phyloP scores from a whole-genome alignment of 768 basidiomycete species.

The Tricholoma bakamatsutake region DNA sequence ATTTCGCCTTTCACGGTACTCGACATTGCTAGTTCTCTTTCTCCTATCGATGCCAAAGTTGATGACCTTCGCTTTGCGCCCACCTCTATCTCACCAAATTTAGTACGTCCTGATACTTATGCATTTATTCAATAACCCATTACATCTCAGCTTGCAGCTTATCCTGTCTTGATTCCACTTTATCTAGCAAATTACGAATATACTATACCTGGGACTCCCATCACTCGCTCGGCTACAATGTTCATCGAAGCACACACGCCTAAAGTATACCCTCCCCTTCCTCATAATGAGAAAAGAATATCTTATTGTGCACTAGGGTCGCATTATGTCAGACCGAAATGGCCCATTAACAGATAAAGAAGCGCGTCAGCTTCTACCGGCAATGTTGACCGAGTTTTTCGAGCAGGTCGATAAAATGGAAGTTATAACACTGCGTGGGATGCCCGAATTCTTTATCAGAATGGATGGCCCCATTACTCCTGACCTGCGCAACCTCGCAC shows the following conservation, averaged over 20 bases:
- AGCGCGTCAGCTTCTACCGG: constrained; percentile 5
- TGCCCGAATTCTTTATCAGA: background rate
- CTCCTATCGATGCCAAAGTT: constrained; percentile 29
- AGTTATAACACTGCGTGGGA: constrained; percentile 5
- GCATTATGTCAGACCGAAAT: constrained; percentile 14
- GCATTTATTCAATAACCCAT: background rate
- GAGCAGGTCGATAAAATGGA: constrained; percentile 3
- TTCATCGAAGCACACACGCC: constrained; percentile 29
- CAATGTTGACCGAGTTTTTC: constrained; percentile 1
- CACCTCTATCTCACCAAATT: constrained; percentile 33
- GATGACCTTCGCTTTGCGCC: constrained; percentile 37
- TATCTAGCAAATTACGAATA: constrained; percentile 51
- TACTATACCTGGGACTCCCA: constrained; percentile 5
- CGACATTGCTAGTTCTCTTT: constrained; percentile 28
- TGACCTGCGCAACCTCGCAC: constrained; percentile 1
- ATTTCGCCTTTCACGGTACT: constrained; percentile 48
- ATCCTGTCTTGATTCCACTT: constrained; percentile 58
- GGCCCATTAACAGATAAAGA: constrained; percentile 1
- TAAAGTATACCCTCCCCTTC: constrained; percentile 16
- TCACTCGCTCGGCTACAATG: constrained; percentile 14
- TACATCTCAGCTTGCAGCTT: constrained; percentile 44
- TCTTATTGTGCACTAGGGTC: constrained; percentile 12
- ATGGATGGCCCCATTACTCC: constrained; percentile 7
- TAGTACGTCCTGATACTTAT: constrained; percentile 32
- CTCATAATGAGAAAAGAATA: background rate